phyloP scores from a whole-genome alignment of 352 stramenopile species.

The Phytophthora litchii region DNA sequence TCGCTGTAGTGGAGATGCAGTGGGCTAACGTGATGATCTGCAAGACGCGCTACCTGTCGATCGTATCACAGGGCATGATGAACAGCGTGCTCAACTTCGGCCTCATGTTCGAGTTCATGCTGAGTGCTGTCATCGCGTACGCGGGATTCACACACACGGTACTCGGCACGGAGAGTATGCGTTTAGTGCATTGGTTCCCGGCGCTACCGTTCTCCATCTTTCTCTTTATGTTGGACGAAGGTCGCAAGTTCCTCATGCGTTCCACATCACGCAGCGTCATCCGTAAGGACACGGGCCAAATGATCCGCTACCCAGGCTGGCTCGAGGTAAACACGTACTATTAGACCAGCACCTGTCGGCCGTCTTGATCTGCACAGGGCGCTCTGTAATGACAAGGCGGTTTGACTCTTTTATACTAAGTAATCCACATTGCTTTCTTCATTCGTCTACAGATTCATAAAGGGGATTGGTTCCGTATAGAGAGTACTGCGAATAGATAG shows the following conservation, averaged over 20 bases:
- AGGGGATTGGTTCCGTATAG: conserved; percentile 11
- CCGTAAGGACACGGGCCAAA: conserved; percentile 81
- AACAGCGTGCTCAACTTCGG: conserved; percentile 94
- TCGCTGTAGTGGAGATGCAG: conserved; percentile 89
- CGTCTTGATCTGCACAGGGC: no score
- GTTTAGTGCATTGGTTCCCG: conserved; percentile 92
- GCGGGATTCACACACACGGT: conserved; percentile 81
- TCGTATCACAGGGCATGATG: conserved; percentile 91
- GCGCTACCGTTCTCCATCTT: conserved; percentile 90
- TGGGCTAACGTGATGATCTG: conserved; percentile 93
- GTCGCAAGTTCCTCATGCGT: conserved; percentile 91
- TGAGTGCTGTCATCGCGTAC: conserved; percentile 88
- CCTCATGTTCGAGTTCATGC: conserved; percentile 92
- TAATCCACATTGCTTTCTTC: conserved; percentile 20
- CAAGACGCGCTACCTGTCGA: conserved; percentile 92
- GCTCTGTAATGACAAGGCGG: conserved; percentile 4
- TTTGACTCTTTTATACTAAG: conserved; percentile 20
- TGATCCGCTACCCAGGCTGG: conserved; percentile 86
- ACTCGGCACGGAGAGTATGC: conserved; percentile 85
- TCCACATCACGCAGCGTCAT: conserved; percentile 73
- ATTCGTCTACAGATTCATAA: neutral
- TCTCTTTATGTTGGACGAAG: conserved; percentile 91
- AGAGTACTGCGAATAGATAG: conserved; percentile 4
- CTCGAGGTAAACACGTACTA: conserved; percentile 92
- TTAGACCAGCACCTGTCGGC: conserved; percentile 46